These are phyloP conservation scores for Combretum micranthum DNA, from an alignment of 345 rosid genomes.

Conservation along the genomic window DNA sequence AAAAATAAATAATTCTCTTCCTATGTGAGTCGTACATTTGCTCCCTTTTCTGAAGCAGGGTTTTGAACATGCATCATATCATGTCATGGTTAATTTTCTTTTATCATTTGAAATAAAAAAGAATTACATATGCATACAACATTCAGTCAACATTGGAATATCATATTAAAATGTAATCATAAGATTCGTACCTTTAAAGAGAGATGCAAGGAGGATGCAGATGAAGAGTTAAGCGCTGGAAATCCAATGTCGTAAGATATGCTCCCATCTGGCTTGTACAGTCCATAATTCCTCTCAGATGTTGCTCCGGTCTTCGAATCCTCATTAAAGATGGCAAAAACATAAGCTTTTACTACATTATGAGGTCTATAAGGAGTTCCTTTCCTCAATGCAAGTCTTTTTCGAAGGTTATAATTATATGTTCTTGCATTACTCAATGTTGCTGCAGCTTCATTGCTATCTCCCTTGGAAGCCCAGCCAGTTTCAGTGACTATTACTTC, in stretches of 20 bases:
- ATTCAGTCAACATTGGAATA: not conserved
- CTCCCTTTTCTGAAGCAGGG: no score
- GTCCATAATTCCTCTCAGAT: slow-evolving; percentile 89
- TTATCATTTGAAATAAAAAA: not conserved
- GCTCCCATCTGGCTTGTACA: slow-evolving; percentile 89
- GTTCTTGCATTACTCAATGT: slow-evolving; percentile 74
- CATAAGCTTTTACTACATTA: slow-evolving; percentile 60
- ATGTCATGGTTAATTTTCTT: no score
- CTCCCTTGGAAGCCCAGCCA: slow-evolving; percentile 96
- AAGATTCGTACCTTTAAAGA: slow-evolving; percentile 62
- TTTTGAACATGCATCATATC: no score
- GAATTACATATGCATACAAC: not conserved
- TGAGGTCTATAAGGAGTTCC: slow-evolving; percentile 93
- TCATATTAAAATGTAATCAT: slow-evolving; percentile 1
- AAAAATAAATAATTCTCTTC: no score
- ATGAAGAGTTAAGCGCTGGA: slow-evolving; percentile 62
- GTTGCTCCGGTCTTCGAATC: slow-evolving; percentile 68
- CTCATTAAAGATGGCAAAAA: slow-evolving; percentile 92
- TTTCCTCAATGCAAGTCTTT: slow-evolving; percentile 89
- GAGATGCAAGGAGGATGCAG: slow-evolving; percentile 34
- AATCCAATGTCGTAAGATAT: slow-evolving; percentile 81
- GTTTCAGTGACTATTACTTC: slow-evolving; percentile 91
- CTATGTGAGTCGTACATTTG: no score
- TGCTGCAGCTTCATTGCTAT: slow-evolving; percentile 79
- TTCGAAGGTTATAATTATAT: slow-evolving; percentile 81